Evolutionary conservation across 2,329 filamentous ascomycete genomes (phyloP).

Genomic region (Penicillium sp.): DNA sequence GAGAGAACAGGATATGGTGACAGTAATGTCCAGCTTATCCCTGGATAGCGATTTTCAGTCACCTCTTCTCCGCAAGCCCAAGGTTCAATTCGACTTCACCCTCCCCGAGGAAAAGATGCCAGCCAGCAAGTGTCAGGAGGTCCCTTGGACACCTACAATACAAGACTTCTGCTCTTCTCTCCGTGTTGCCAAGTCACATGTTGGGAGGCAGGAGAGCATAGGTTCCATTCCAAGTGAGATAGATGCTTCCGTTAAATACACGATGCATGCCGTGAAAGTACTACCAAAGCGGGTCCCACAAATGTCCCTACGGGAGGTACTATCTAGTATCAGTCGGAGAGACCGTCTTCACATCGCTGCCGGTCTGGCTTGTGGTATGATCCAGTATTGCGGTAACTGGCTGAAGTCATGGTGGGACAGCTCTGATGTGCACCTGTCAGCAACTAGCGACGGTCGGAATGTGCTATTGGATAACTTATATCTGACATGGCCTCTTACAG

Average conservation of each 20-base stretch:
- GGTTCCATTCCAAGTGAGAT: neutral
- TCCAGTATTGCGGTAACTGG: constrained; percentile 13
- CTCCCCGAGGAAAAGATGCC: too few species aligned
- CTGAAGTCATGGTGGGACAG: constrained; percentile 13
- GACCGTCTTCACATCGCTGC: constrained; percentile 14
- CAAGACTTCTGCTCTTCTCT: neutral
- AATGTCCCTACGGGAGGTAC: neutral
- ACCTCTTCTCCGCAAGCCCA: too few species aligned
- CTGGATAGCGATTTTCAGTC: too few species aligned
- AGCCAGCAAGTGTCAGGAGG: too few species aligned
- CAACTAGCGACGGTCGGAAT: too few species aligned
- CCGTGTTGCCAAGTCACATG: neutral
- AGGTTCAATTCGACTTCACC: too few species aligned
- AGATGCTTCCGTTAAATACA: neutral
- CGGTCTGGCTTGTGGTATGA: constrained; percentile 7
- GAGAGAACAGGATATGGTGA: too few species aligned
- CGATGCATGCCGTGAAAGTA: neutral
- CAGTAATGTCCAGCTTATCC: too few species aligned
- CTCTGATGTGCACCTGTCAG: constrained; percentile 9
- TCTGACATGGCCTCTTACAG: constrained; percentile 8
- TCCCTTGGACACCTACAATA: too few species aligned
- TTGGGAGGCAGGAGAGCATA: neutral
- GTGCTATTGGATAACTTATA: constrained; percentile 8
- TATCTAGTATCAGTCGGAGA: constrained; percentile 7
- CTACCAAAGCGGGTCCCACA: neutral